Conservation (phyloP, 2,329 filamentous ascomycete species). For the Claviceps cyperi region DNA sequence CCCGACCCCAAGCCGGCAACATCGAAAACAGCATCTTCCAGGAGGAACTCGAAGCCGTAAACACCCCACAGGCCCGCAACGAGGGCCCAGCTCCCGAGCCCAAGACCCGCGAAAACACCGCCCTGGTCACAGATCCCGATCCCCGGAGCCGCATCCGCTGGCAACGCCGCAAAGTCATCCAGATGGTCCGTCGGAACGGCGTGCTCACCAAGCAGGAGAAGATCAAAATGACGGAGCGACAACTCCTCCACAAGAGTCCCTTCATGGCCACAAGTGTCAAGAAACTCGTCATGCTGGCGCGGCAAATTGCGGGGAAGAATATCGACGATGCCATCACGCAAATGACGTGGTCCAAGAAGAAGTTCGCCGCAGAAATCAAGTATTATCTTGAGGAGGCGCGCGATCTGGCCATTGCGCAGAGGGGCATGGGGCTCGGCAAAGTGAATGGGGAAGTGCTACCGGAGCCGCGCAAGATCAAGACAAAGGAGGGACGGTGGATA, state of each 20-base stretch:
- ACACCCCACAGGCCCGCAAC: slow-evolving; percentile 3
- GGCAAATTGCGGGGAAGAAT: slow-evolving; percentile 86
- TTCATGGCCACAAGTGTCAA: slow-evolving; percentile 76
- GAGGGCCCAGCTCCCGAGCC: slow-evolving; percentile 14
- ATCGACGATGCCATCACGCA: slow-evolving; percentile 86
- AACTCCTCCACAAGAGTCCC: slow-evolving; percentile 45
- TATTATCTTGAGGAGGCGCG: slow-evolving; percentile 69
- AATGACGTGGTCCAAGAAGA: slow-evolving; percentile 94
- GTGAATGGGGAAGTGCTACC: slow-evolving; percentile 25
- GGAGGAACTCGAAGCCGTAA: slow-evolving; percentile 33
- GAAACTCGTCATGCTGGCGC: slow-evolving; percentile 75
- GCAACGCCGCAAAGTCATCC: slow-evolving; percentile 73
- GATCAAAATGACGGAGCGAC: slow-evolving; percentile 49
- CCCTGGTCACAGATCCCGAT: slow-evolving; percentile 57
- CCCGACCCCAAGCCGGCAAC: slow-evolving; percentile 15
- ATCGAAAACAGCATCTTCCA: slow-evolving; percentile 48
- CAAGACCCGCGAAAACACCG: slow-evolving; percentile 36
- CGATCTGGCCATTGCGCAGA: slow-evolving; percentile 62
- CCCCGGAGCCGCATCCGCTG: slow-evolving; percentile 57
- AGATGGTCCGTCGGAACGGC: slow-evolving; percentile 46
- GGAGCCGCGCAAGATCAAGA: slow-evolving; percentile 41
- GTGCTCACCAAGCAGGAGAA: slow-evolving; percentile 42
- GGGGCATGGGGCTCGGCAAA: slow-evolving; percentile 67
- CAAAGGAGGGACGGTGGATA: slow-evolving; percentile 61
- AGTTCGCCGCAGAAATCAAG: slow-evolving; percentile 65